These are phyloP conservation scores for Ostreobium quekettii DNA, from an alignment of 139 green algal species.

Conservation along the genomic window DNA sequence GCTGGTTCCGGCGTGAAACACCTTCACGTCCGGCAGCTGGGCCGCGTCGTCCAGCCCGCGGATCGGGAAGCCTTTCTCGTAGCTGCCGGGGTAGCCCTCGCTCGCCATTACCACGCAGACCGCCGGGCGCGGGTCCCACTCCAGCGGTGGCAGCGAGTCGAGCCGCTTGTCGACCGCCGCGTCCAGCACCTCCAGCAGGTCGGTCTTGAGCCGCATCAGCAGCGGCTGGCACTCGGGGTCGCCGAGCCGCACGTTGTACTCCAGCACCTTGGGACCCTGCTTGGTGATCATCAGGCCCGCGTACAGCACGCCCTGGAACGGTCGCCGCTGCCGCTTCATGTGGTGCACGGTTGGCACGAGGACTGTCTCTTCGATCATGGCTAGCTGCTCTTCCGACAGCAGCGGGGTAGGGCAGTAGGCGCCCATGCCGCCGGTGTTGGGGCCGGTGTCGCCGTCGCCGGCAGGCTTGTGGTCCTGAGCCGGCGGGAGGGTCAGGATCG, in stretches of 20 bases:
- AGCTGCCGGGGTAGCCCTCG: slow-evolving; percentile 88
- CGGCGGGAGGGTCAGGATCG: slow-evolving; percentile 55
- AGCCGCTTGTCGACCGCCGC: slow-evolving; percentile 34
- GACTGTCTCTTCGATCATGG: slow-evolving; percentile 74
- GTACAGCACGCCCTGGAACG: slow-evolving; percentile 90
- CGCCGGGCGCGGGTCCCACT: slow-evolving; percentile 53
- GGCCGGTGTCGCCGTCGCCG: slow-evolving; percentile 88
- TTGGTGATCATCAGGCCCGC: slow-evolving; percentile 95
- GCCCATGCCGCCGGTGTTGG: slow-evolving; percentile 98
- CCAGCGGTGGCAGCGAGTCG: slow-evolving; percentile 32
- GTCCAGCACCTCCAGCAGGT: slow-evolving; percentile 74
- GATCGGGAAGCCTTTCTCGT: slow-evolving; percentile 78
- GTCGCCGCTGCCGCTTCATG: slow-evolving; percentile 75
- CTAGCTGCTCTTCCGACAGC: slow-evolving; percentile 68
- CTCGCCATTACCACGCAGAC: slow-evolving; percentile 88
- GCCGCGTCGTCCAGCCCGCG: slow-evolving; percentile 44
- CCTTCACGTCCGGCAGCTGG: slow-evolving; percentile 28
- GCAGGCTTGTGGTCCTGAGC: slow-evolving; percentile 93
- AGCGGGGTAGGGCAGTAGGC: slow-evolving; percentile 92
- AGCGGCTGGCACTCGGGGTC: slow-evolving; percentile 96
- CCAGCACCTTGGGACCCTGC: slow-evolving; percentile 80
- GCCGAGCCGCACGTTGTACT: slow-evolving; percentile 97
- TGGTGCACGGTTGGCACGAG: slow-evolving; percentile 74
- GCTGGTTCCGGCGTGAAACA: slow-evolving; percentile 81
- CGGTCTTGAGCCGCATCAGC: slow-evolving; percentile 78